These are phyloP conservation scores for Sanghuangporus baumii DNA, from an alignment of 1,284 basidiomycete genomes.

Conservation along the genomic window DNA sequence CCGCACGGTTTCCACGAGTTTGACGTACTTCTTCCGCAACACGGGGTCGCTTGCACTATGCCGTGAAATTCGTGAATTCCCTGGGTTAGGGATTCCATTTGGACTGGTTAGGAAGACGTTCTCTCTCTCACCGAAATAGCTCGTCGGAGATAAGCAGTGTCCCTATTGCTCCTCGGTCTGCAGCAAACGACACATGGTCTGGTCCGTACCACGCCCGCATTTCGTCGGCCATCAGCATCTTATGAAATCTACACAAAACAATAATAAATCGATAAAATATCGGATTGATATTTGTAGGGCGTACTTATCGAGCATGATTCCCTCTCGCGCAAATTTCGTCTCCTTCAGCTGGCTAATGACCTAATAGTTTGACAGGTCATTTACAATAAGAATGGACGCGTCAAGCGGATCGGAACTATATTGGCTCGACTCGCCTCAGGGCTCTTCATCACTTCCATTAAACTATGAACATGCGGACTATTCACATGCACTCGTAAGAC, in stretches of 20 bases:
- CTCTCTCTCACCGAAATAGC: slow-evolving; percentile 69
- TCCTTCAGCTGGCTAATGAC: slow-evolving; percentile 81
- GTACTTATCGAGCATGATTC: slow-evolving; percentile 84
- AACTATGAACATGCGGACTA: slow-evolving; percentile 92
- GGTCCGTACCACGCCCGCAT: slow-evolving; percentile 99
- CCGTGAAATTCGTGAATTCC: background rate
- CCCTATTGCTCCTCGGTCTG: slow-evolving; percentile 90
- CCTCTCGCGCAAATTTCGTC: slow-evolving; percentile 96
- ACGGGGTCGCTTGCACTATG: slow-evolving; percentile 67
- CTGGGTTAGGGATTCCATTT: background rate
- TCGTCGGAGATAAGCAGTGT: slow-evolving; percentile 94
- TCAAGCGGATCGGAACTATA: background rate
- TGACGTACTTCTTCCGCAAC: slow-evolving; percentile 82
- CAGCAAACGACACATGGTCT: slow-evolving; percentile 87
- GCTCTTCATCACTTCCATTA: slow-evolving; percentile 92
- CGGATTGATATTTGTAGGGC: slow-evolving; percentile 15
- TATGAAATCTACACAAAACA: slow-evolving; percentile 71
- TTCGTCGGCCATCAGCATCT: slow-evolving; percentile 93
- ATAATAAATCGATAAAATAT: background rate
- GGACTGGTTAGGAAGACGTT: slow-evolving; percentile 19
- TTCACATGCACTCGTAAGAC: slow-evolving; percentile 89
- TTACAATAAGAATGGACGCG: background rate
- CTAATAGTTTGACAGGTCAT: slow-evolving; percentile 30
- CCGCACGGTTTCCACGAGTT: slow-evolving; percentile 85
- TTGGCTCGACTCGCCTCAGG: slow-evolving; percentile 61